These are phyloP conservation scores for Paratinospora sagittata DNA, from an alignment of 164 flowering plant species.

Conservation along the genomic window DNA sequence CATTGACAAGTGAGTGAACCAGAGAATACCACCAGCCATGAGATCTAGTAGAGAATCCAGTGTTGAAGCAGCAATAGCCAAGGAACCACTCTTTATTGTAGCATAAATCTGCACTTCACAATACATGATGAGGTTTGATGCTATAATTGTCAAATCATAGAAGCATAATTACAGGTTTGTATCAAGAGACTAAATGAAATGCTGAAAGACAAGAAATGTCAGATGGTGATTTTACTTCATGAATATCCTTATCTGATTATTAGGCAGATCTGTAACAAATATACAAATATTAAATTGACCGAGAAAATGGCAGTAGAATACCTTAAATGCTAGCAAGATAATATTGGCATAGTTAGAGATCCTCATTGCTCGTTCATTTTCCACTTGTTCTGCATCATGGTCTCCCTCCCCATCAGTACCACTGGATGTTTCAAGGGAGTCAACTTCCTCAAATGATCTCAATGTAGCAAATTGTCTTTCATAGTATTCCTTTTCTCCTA, in stretches of 20 bases:
- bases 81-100: conserved; percentile 77
- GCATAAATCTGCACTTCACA: conserved; percentile 62
- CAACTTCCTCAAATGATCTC: conserved; percentile 65
- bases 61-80: conserved; percentile 97
- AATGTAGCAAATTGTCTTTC: conserved; percentile 58
- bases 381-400: conserved; percentile 31
- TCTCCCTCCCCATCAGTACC: conserved; percentile 29
- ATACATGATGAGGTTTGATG: neutral
- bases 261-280: neutral
- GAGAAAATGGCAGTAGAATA: conserved; percentile 7
- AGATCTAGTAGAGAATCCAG: conserved; percentile 92
- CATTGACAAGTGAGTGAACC: conserved; percentile 92
- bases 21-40: conserved; percentile 98
- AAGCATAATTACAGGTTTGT: neutral
- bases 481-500: conserved; percentile 71
- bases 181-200: neutral
- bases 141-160: neutral
- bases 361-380: conserved; percentile 62
- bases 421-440: conserved; percentile 23
- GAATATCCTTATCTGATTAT: neutral
- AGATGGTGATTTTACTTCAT: neutral
- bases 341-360: conserved; percentile 60
- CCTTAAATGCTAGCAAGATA: conserved; percentile 51
- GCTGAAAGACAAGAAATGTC: neutral
- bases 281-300: neutral